Percentiles rank a stretch among this genome's conserved stretches.
These are phyloP conservation scores for Pouteria glomerata DNA, from an alignment of 148 eudicot genomes.

Conservation along the genomic window DNA sequence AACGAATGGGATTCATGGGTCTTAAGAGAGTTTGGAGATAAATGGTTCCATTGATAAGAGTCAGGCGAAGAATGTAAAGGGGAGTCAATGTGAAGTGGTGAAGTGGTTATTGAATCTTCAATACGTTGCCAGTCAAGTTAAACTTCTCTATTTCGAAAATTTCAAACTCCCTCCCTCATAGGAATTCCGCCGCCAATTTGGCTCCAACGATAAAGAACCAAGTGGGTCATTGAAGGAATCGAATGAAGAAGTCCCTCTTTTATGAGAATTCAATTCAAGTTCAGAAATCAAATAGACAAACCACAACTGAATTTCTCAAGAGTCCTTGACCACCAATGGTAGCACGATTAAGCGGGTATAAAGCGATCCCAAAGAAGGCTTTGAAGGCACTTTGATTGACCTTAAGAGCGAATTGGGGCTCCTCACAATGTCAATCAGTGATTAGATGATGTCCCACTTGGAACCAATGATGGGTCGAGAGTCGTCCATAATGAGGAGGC, in stretches of 20 bases:
- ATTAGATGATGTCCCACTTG: conserved; percentile 14
- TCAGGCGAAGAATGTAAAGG: background rate
- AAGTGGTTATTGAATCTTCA: too few relatives aligned
- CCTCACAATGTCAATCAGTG: conserved; percentile 53
- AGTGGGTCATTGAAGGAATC: too few relatives aligned
- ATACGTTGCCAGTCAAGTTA: too few relatives aligned
- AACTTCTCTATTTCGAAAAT: too few relatives aligned
- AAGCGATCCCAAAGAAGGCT: conserved; percentile 66
- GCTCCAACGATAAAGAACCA: too few relatives aligned
- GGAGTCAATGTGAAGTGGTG: background rate
- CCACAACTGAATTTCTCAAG: too few relatives aligned
- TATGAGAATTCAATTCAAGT: too few relatives aligned
- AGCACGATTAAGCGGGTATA: conserved; percentile 43
- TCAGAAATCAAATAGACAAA: too few relatives aligned
- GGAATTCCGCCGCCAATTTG: too few relatives aligned
- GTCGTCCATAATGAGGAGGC: conserved; percentile 41
- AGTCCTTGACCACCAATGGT: conserved; percentile 48
- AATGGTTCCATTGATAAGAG: background rate
- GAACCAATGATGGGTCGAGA: conserved; percentile 24
- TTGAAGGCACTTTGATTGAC: conserved; percentile 57
- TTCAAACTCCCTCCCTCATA: too few relatives aligned
- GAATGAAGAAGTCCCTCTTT: too few relatives aligned
- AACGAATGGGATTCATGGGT: background rate
- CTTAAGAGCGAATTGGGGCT: conserved; percentile 28
- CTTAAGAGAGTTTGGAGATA: background rate